Evolutionary conservation across 768 basidiomycete genomes (phyloP).

Genomic region (Amanita polypyramis): DNA sequence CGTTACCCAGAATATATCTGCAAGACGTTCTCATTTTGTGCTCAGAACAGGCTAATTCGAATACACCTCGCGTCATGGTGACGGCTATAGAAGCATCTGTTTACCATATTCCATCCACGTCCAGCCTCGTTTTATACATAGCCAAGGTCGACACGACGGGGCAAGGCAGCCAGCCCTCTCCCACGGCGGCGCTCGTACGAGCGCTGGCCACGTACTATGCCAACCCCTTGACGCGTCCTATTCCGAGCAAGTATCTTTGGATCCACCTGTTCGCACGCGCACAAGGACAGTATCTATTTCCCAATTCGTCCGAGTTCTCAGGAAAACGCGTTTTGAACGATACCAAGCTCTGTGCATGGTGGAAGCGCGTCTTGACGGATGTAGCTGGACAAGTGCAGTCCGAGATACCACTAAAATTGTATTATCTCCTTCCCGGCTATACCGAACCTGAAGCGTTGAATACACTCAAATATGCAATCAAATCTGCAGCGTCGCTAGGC

Average conservation of each 20-base stretch:
- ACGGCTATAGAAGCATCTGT: conserved; percentile 72
- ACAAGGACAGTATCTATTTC: conserved; percentile 89
- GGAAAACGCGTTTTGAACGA: conserved; percentile 74
- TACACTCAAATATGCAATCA: conserved; percentile 32
- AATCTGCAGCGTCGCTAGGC: conserved; percentile 9
- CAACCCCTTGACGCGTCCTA: conserved; percentile 51
- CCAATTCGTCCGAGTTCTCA: conserved; percentile 63
- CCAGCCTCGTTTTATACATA: conserved; percentile 71
- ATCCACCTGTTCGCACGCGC: conserved; percentile 87
- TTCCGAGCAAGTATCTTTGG: conserved; percentile 49
- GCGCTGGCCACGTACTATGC: conserved; percentile 57
- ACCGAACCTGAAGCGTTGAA: conserved; percentile 56
- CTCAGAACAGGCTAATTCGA: conserved; percentile 45
- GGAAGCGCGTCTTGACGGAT: conserved; percentile 65
- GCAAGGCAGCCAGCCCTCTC: conserved; percentile 50
- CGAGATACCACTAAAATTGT: conserved; percentile 28
- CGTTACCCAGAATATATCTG: conserved; percentile 53
- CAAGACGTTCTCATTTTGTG: conserved; percentile 74
- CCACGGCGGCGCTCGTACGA: conserved; percentile 59
- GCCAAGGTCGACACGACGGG: conserved; percentile 95
- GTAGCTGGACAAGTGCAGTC: conserved; percentile 34
- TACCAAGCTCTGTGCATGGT: conserved; percentile 81
- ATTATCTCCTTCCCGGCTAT: conserved; percentile 64
- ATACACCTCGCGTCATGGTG: conserved; percentile 50
- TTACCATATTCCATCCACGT: conserved; percentile 63